Conservation (phyloP, 129 eudicot genomes). For the Arctium lappa region DNA sequence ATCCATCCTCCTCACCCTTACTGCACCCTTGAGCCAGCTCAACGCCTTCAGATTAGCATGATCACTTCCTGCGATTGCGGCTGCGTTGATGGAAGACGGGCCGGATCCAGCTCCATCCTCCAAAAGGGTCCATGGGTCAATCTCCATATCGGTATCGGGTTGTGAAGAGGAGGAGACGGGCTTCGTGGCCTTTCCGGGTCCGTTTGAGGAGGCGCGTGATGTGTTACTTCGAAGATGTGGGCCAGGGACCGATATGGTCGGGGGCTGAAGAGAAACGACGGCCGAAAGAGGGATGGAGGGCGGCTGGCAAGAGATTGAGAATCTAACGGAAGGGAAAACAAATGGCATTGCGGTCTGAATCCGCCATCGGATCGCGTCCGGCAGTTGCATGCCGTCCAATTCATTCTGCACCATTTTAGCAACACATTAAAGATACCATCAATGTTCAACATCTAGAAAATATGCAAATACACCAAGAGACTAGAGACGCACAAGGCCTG, state of each 20-base stretch:
- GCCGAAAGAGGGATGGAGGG: slow-evolving; percentile 52
- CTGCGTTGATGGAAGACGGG: slow-evolving; percentile 54
- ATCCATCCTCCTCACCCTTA: slow-evolving; percentile 85
- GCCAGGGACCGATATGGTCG: slow-evolving; percentile 39
- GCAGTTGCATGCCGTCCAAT: slow-evolving; percentile 74
- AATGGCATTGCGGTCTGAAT: slow-evolving; percentile 93
- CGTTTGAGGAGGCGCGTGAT: slow-evolving; percentile 40
- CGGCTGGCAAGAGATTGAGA: slow-evolving; percentile 62
- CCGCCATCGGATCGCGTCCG: slow-evolving; percentile 75
- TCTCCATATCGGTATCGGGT: slow-evolving; percentile 56
- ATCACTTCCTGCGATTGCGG: slow-evolving; percentile 69
- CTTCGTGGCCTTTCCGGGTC: slow-evolving; percentile 57
- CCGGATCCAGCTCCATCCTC: slow-evolving; percentile 88
- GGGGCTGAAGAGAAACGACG: slow-evolving; percentile 59
- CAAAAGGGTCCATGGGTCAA: slow-evolving; percentile 89
- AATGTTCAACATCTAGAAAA: neutral
- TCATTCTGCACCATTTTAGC: slow-evolving; percentile 66
- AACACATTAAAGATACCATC: neutral
- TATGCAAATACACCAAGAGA: neutral
- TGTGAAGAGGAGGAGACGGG: slow-evolving; percentile 32
- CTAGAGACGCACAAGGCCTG: too few relatives aligned
- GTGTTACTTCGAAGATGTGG: slow-evolving; percentile 36
- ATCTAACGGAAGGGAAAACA: slow-evolving; percentile 44
- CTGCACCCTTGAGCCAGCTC: slow-evolving; percentile 89
- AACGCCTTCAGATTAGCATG: slow-evolving; percentile 75